Base-by-base conservation (phyloP, 2,329 filamentous ascomycete species). In the Epichloe gansuensis region DNA sequence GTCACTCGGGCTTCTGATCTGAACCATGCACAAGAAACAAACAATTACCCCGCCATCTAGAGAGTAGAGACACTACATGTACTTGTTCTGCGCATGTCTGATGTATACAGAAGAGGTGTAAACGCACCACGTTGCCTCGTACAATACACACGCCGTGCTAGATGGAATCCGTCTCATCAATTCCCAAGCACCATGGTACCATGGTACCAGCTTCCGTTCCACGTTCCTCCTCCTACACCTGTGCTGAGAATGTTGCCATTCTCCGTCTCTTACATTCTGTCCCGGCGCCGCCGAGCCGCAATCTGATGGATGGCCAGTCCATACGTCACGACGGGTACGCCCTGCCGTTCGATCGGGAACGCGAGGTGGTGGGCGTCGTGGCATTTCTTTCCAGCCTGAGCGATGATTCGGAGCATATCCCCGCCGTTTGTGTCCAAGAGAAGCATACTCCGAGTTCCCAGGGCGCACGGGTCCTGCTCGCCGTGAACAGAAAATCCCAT, bases 351-450 rank as follows among this genome's bases (percentile, higher is more conserved):
- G 56, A 63, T 8, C 61, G 59, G 43, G 68, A 71, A 53, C 60
- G 58, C n/a, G 53, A 52, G 5, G 54, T 71, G 38, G 53, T 57
- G 3, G 56, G 61, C 28, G 58, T 58, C 6, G 57, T 70, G 17
- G 63, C 65, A n/a, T 69, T 69, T 43, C 56, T 71, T 8, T 61
- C 65, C 5, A 61, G 63, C 38, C 59, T 58, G 7, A 58, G 56
- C 37, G 58, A 68, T 48, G 56, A 64, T 17, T 39, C 45, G 5
- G 55, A 66, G n/a, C 55, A 64, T 44, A 67, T 69, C 13, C 65
- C 67, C 15, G 67, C 67, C 7, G 55, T 69, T 15, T 68, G 64
- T 28, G 38, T 70, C 17, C 57, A 62, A 13, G 62, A 70, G 51
- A 50, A 52, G 9, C 35, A 46, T 4, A 28, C 28, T 8, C 28